Evolutionary conservation across 2,329 filamentous ascomycete genomes (phyloP), one percentile per base, ranked within the genome.

Genomic region (Clonostachys chloroleuca): DNA sequence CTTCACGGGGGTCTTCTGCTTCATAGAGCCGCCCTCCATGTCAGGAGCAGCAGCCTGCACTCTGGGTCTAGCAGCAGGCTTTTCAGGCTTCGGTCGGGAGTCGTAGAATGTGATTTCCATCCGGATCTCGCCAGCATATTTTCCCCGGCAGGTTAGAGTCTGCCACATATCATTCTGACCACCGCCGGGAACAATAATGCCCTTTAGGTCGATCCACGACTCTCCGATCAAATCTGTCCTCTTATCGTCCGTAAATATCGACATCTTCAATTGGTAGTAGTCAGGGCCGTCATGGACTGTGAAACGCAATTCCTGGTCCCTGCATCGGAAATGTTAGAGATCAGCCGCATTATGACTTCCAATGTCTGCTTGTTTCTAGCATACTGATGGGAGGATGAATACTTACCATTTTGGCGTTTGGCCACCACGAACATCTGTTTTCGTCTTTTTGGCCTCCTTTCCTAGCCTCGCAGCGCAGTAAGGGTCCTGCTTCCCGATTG

Each of bases 31-130:
- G 47, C 59, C 57, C 49, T 66, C 70, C 49, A 62, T 59, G 43
- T 68, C 67, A 6, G 68, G 53, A 18, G 62, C 52, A 43, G 65
- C 56, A 40, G 66, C 61, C 34, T 63, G 61, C 12, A 44, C 39
- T 57, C 69, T 81, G 49, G 77, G 69, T 60, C 80, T 84, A 51
- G 81, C 76, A 8, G 69, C 69, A 2, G 76, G 70, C 67, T 87
- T 91, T 50, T 95, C 89, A 12, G 79, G 78, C 67, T 94, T 94
- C 17, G 90, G 87, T 24, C 92, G 80, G 47, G 80, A 84, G 65
- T 99, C 94, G 73, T 97, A 99, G 70, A 87, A 99, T 40, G 94
- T 99, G 68, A 96, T 85, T 69, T 99, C 94, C 53, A 99, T 86
- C 55, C 92, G 81, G 53, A 99, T 84, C 65, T 97, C 92, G 47